These are phyloP conservation scores for Cladorrhinum sp. DNA, from an alignment of 2,329 filamentous ascomycete species.

Conservation along the genomic window DNA sequence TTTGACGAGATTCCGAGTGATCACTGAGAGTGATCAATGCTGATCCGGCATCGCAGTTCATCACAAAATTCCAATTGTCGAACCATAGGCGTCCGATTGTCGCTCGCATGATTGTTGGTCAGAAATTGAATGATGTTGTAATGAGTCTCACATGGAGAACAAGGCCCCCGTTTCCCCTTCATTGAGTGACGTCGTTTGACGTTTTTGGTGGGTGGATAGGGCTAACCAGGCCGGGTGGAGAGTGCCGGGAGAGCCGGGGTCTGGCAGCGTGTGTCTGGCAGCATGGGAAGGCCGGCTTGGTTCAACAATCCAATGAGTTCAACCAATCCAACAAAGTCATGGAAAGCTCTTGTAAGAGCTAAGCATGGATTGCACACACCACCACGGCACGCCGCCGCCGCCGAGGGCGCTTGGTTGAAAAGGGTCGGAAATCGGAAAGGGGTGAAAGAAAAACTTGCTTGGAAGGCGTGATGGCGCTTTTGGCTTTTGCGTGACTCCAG, in stretches of 20 bases:
- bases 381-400: neutral
- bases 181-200: neutral
- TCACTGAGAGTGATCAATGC: neutral
- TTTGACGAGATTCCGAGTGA: neutral
- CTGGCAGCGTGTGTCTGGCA: neutral
- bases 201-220: neutral
- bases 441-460: neutral
- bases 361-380: neutral
- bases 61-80: neutral
- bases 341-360: neutral
- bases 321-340: neutral
- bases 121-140: neutral
- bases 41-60: neutral
- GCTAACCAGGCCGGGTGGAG: neutral
- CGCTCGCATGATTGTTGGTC: neutral
- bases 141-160: neutral
- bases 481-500: neutral
- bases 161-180: neutral
- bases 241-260: neutral
- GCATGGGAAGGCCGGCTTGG: no score
- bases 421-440: neutral
- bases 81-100: neutral
- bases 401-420: constrained; percentile 2
- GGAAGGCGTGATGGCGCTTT: neutral
- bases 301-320: no score